phyloP scores from a whole-genome alignment of 2,329 filamentous ascomycete species.

The Rhynchosporium secalis region DNA sequence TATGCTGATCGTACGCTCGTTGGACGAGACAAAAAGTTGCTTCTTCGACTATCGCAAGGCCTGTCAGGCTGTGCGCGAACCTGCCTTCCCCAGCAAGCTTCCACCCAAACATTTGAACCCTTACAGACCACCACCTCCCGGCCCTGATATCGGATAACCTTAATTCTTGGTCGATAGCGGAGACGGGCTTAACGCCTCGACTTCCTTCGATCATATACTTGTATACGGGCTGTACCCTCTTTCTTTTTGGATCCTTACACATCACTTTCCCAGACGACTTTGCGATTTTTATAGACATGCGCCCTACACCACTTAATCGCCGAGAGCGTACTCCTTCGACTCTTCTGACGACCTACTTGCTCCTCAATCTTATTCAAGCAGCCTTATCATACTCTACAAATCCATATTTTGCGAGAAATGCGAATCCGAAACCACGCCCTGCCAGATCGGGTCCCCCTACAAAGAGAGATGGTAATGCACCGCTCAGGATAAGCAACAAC shows the following conservation, averaged over 20 bases:
- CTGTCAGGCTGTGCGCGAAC: slow-evolving; percentile 18
- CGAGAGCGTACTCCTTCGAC: slow-evolving; percentile 20
- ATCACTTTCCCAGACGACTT: slow-evolving; percentile 5
- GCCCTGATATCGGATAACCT: slow-evolving; percentile 23
- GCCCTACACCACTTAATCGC: slow-evolving; percentile 18
- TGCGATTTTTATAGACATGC: slow-evolving; percentile 22
- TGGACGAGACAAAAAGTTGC: slow-evolving; percentile 10
- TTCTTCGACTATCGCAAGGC: slow-evolving; percentile 8
- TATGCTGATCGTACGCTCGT: slow-evolving; percentile 22
- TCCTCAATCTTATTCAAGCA: slow-evolving; percentile 26
- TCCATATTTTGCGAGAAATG: slow-evolving; percentile 24
- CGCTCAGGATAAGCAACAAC: slow-evolving; percentile 69
- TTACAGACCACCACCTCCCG: slow-evolving; percentile 3
- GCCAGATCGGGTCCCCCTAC: slow-evolving; percentile 34
- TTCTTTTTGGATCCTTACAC: slow-evolving; percentile 6
- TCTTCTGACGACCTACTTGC: slow-evolving; percentile 23
- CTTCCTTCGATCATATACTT: slow-evolving; percentile 11
- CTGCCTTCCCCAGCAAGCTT: background rate
- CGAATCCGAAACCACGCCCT: slow-evolving; percentile 25
- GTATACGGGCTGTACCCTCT: background rate
- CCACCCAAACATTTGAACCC: background rate
- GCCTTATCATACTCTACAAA: slow-evolving; percentile 26
- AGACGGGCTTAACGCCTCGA: slow-evolving; percentile 15
- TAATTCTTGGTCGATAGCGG: slow-evolving; percentile 19
- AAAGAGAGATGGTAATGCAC: slow-evolving; percentile 46